Conservation (phyloP, 2,329 filamentous ascomycete genomes). For the Cryphonectria carpinicola region DNA sequence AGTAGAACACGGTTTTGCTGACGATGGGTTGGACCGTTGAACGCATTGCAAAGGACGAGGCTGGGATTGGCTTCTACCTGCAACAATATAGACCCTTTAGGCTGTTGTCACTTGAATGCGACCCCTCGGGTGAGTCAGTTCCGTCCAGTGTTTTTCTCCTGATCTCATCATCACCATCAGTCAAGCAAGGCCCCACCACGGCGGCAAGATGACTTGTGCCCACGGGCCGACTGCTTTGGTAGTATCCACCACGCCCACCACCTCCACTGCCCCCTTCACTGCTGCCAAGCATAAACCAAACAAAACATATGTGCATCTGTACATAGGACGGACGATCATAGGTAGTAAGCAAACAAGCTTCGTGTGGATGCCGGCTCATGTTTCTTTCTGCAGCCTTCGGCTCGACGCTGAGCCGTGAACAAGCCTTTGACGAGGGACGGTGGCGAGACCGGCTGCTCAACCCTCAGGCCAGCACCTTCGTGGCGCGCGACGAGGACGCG, state of each 20-base stretch:
- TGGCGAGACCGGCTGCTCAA: constrained; percentile 44
- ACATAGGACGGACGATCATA: not conserved
- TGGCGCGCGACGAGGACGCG: constrained; percentile 34
- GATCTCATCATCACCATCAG: constrained; percentile 1
- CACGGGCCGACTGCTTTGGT: constrained; percentile 27
- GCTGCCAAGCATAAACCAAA: constrained; percentile 10
- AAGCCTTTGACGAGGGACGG: constrained; percentile 39
- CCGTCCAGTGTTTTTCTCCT: not conserved
- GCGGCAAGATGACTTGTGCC: not conserved
- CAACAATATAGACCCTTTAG: constrained; percentile 38
- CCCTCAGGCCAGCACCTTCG: constrained; percentile 40
- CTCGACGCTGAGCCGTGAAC: constrained; percentile 43
- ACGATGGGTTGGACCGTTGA: constrained; percentile 32
- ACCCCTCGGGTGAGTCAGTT: constrained; percentile 35
- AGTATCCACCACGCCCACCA: constrained; percentile 18
- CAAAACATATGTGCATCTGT: not conserved
- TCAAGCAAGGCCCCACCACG: constrained; percentile 24
- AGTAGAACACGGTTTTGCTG: not conserved
- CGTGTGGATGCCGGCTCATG: constrained; percentile 27
- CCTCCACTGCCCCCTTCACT: not conserved
- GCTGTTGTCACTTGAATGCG: constrained; percentile 34
- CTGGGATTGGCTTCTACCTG: constrained; percentile 36
- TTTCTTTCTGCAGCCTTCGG: constrained; percentile 39
- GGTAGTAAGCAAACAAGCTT: not conserved
- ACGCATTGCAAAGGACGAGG: constrained; percentile 32